Conservation (phyloP, 352 stramenopile genomes). For the Phytopythium aichiense region DNA sequence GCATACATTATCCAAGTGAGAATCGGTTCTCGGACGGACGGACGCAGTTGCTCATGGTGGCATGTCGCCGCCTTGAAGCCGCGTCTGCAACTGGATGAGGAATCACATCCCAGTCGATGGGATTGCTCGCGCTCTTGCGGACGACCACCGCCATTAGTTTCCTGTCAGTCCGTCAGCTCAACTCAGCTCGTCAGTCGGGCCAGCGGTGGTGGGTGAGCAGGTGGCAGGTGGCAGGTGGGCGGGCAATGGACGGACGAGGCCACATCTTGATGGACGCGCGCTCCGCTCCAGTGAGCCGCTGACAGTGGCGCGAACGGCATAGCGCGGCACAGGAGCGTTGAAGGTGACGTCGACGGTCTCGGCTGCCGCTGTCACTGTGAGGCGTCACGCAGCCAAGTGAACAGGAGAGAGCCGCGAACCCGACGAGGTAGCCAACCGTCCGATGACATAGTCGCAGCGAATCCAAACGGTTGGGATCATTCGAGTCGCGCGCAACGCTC, state of each 20-base stretch:
- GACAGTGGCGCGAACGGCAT: background rate
- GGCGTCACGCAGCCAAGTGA: too few relatives aligned
- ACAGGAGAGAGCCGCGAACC: too few relatives aligned
- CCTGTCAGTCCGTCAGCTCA: background rate
- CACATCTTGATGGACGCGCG: background rate
- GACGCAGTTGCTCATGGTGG: slow-evolving; percentile 3
- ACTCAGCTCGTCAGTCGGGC: background rate
- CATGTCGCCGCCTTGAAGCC: background rate
- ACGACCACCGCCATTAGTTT: background rate
- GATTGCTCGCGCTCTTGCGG: background rate
- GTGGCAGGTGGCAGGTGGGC: background rate
- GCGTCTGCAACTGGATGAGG: background rate
- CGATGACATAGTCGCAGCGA: background rate
- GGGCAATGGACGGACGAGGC: too few relatives aligned
- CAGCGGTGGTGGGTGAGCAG: background rate
- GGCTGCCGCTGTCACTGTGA: background rate
- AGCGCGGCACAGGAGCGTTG: background rate
- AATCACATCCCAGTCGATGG: background rate
- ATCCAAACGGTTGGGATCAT: background rate
- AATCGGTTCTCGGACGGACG: background rate
- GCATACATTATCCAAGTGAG: background rate
- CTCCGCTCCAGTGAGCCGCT: background rate
- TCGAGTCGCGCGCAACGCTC: background rate
- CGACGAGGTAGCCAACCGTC: background rate
- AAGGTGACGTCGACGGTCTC: background rate